Evolutionary conservation across 352 stramenopile genomes (phyloP).

Genomic region (Phytophthora vignae): DNA sequence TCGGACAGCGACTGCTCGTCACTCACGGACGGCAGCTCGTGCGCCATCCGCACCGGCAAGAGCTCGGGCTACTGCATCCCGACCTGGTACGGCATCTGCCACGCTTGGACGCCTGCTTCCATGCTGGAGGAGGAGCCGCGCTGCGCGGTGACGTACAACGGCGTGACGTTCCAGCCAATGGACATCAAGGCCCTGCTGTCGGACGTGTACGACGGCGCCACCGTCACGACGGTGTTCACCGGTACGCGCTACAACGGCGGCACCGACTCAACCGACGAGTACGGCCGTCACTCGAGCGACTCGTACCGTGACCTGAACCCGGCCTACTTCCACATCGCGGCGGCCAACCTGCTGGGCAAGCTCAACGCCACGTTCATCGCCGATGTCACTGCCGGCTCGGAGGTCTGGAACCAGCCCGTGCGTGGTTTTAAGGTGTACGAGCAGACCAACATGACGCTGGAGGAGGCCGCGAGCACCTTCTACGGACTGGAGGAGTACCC

Average conservation of each 20-base stretch:
- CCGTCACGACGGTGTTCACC: conserved; percentile 44
- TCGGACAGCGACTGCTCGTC: conserved; percentile 31
- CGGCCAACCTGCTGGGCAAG: conserved; percentile 45
- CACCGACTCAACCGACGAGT: conserved; percentile 39
- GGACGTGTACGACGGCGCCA: conserved; percentile 51
- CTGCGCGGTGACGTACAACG: conserved; percentile 46
- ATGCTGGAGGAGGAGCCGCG: conserved; percentile 42
- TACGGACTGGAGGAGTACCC: conserved; percentile 41
- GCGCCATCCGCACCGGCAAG: conserved; percentile 32
- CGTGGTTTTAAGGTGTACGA: conserved; percentile 44
- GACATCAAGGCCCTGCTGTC: conserved; percentile 53
- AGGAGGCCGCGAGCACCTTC: conserved; percentile 33
- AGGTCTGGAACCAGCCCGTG: conserved; percentile 64
- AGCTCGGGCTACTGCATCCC: conserved; percentile 49
- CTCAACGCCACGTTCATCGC: conserved; percentile 47
- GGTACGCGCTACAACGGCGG: conserved; percentile 47
- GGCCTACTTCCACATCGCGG: conserved; percentile 46
- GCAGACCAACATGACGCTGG: conserved; percentile 25
- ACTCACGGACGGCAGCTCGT: conserved; percentile 34
- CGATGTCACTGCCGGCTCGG: conserved; percentile 32
- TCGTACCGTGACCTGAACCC: conserved; percentile 49
- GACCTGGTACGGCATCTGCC: conserved; percentile 51
- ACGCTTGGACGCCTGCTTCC: conserved; percentile 46
- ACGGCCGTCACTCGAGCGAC: conserved; percentile 45
- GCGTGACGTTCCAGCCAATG: conserved; percentile 48